Conservation (phyloP, 768 basidiomycete genomes). For the Suillus hirtellus region DNA sequence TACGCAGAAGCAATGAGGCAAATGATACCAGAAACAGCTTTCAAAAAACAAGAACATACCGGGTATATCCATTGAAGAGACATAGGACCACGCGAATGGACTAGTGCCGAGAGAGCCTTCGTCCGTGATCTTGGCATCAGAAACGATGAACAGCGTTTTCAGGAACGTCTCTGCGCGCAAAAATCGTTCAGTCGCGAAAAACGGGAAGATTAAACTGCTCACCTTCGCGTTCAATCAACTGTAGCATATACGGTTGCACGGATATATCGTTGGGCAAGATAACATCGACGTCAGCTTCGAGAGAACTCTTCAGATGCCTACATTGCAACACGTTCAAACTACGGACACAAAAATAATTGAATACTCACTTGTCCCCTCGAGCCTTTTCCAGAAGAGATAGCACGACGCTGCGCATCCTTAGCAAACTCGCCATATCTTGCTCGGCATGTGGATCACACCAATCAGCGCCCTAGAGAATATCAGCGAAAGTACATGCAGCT, state of each 20-base stretch:
- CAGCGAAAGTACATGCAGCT: background rate
- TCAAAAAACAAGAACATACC: constrained; percentile 36
- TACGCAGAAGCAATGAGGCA: background rate
- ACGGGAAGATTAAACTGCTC: background rate
- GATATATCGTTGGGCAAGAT: constrained; percentile 43
- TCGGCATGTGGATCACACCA: constrained; percentile 65
- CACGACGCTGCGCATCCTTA: constrained; percentile 61
- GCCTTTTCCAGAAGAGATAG: constrained; percentile 75
- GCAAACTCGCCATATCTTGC: constrained; percentile 61
- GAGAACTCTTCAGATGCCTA: constrained; percentile 71
- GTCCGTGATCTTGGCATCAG: constrained; percentile 58
- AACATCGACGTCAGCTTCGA: constrained; percentile 76
- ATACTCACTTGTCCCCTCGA: constrained; percentile 65
- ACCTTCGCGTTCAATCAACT: constrained; percentile 49
- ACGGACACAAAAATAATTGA: background rate
- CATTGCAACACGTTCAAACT: constrained; percentile 9
- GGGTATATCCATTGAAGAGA: constrained; percentile 41
- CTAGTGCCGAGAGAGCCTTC: constrained; percentile 41
- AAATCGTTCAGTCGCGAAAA: background rate
- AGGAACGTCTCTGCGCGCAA: constrained; percentile 54
- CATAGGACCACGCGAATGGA: constrained; percentile 52
- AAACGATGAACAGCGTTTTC: constrained; percentile 80
- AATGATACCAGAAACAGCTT: constrained; percentile 2
- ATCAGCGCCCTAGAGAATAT: constrained; percentile 45
- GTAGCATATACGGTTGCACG: constrained; percentile 31